A percentile compares a stretch with the other conserved stretches of the same genome.
phyloP scores from a whole-genome alignment of 192 early-diverging fungal genomes.

The Coemansia sp. region DNA sequence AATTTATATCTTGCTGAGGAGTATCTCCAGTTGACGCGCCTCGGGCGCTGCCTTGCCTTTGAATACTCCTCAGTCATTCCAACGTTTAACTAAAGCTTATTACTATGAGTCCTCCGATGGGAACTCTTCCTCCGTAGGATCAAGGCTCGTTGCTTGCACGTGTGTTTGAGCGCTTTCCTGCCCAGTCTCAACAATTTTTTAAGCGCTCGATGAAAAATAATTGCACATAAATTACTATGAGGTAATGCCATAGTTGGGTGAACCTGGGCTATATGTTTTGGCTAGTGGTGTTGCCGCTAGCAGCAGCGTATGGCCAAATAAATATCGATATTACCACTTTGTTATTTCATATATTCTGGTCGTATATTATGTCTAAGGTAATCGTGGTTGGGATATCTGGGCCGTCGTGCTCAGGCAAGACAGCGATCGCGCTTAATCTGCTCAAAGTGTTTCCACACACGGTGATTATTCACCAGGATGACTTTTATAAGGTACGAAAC shows the following conservation, averaged over 20 bases:
- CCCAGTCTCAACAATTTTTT: too few relatives aligned
- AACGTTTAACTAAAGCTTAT: too few relatives aligned
- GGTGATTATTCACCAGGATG: conserved; percentile 72
- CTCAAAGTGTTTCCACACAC: conserved; percentile 62
- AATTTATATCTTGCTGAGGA: too few relatives aligned
- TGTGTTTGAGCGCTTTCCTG: neutral
- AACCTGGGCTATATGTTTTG: neutral
- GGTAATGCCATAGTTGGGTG: conserved; percentile 2
- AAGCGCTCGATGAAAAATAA: neutral
- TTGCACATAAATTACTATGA: neutral
- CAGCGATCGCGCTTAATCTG: conserved; percentile 64
- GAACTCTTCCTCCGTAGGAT: too few relatives aligned
- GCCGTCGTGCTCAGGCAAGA: conserved; percentile 75
- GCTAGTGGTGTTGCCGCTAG: neutral
- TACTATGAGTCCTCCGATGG: too few relatives aligned
- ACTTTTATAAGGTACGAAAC: conserved; percentile 66
- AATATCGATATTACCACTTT: neutral
- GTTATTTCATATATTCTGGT: neutral
- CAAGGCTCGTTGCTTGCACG: too few relatives aligned
- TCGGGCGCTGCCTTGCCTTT: too few relatives aligned
- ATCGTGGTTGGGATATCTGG: conserved; percentile 59
- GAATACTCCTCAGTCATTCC: too few relatives aligned
- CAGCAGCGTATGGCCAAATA: neutral
- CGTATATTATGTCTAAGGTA: conserved; percentile 17
- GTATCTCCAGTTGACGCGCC: too few relatives aligned